A percentile compares a stretch with the other conserved stretches of the same genome.
These are phyloP conservation scores for Phytophthora hibernalis DNA, from an alignment of 352 stramenopile species.

Conservation along the genomic window DNA sequence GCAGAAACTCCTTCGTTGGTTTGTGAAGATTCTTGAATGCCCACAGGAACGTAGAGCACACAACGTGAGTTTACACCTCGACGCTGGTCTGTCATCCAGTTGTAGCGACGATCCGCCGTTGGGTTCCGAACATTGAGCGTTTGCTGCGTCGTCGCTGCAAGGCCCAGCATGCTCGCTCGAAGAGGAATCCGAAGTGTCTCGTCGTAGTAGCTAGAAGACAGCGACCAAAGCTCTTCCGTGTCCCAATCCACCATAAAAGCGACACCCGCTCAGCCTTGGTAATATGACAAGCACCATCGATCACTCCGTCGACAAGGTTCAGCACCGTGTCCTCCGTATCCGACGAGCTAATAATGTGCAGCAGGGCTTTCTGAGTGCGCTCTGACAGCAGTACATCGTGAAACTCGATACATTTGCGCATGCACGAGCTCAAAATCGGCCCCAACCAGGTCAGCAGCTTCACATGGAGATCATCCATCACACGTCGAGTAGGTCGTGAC, in stretches of 20 bases:
- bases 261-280: conserved; percentile 79
- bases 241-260: conserved; percentile 88
- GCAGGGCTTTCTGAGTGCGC: conserved; percentile 82
- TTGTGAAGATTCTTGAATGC: conserved; percentile 58
- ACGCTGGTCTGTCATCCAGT: conserved; percentile 59
- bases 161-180: conserved; percentile 62
- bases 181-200: conserved; percentile 74
- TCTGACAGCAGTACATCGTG: conserved; percentile 85
- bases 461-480: conserved; percentile 72
- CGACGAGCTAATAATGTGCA: conserved; percentile 88
- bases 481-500: conserved; percentile 38
- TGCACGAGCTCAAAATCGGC: conserved; percentile 81
- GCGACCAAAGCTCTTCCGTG: conserved; percentile 81
- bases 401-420: conserved; percentile 89
- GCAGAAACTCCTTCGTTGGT: conserved; percentile 29
- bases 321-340: conserved; percentile 86
- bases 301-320: conserved; percentile 86
- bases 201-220: conserved; percentile 79
- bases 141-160: conserved; percentile 61
- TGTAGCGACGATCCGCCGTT: conserved; percentile 64
- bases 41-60: conserved; percentile 88
- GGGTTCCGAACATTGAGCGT: conserved; percentile 82
- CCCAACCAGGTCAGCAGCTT: conserved; percentile 83
- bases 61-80: conserved; percentile 68
- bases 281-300: conserved; percentile 82